Evolutionary conservation across 2,329 filamentous ascomycete species (phyloP).

Genomic region (Pyrenophora tritici-repentis): DNA sequence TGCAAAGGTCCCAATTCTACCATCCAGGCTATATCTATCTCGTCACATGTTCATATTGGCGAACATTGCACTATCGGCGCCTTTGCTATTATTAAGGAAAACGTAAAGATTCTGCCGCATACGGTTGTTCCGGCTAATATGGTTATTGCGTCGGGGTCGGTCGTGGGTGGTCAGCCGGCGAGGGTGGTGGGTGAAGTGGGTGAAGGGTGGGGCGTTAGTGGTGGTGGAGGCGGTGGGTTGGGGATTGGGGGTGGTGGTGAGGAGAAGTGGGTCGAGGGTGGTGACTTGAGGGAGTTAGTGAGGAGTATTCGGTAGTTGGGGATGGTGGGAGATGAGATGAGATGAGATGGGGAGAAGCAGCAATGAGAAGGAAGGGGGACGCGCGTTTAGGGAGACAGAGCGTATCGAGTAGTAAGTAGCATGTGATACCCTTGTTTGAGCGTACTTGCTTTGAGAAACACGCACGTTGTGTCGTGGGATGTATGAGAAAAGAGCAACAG

Average conservation of each 20-base stretch:
- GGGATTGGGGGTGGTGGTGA: constrained; percentile 49
- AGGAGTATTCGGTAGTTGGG: constrained; percentile 48
- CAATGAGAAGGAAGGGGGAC: no score
- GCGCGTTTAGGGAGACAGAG: no score
- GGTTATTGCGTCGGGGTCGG: constrained; percentile 88
- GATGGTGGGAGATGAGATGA: no score
- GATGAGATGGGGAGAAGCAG: no score
- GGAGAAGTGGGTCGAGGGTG: constrained; percentile 56
- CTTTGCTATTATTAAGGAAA: constrained; percentile 92
- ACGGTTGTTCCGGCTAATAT: constrained; percentile 84
- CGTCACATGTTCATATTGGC: constrained; percentile 85
- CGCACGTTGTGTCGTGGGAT: no score
- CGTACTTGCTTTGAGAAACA: no score
- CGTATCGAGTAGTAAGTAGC: no score
- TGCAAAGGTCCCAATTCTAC: constrained; percentile 59
- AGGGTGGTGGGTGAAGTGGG: constrained; percentile 55
- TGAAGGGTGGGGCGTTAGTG: constrained; percentile 56
- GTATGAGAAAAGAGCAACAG: no score
- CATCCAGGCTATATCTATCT: constrained; percentile 81
- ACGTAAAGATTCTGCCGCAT: constrained; percentile 83
- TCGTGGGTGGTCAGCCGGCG: constrained; percentile 70
- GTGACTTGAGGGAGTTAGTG: constrained; percentile 55
- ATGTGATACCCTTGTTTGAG: no score
- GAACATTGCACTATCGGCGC: constrained; percentile 76
- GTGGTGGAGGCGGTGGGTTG: constrained; percentile 39